phyloP scores from a whole-genome alignment of 2,329 filamentous ascomycete species.

The Trichoderma atrobrunneum region DNA sequence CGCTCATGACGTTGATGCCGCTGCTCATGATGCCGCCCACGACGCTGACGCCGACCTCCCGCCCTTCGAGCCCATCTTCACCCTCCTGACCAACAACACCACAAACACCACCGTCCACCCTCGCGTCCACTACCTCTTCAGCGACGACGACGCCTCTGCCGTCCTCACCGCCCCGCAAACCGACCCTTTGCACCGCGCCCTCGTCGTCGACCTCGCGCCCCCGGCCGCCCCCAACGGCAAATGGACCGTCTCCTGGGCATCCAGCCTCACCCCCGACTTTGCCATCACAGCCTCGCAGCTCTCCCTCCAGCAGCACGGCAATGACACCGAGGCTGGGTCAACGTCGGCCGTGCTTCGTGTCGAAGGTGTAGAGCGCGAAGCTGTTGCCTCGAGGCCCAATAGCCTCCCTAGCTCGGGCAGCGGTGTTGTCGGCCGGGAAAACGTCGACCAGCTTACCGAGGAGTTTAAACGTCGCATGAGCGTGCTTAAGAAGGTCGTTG shows the following conservation, averaged over 20 bases:
- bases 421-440: slow-evolving; percentile 39
- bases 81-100: slow-evolving; percentile 73
- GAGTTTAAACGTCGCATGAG: slow-evolving; percentile 59
- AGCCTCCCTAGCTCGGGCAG: slow-evolving; percentile 31
- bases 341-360: slow-evolving; percentile 34
- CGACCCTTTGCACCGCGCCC: slow-evolving; percentile 42
- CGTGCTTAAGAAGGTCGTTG: slow-evolving; percentile 52
- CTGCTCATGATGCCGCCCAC: background rate
- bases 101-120: slow-evolving; percentile 77
- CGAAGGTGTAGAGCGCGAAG: slow-evolving; percentile 40
- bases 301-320: slow-evolving; percentile 40
- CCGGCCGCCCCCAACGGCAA: slow-evolving; percentile 24
- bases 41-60: slow-evolving; percentile 27
- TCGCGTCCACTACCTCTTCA: slow-evolving; percentile 86
- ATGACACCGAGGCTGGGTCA: background rate
- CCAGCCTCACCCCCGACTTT: slow-evolving; percentile 74
- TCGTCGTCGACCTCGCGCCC: slow-evolving; percentile 55
- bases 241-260: slow-evolving; percentile 62
- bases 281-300: slow-evolving; percentile 51
- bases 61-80: slow-evolving; percentile 77
- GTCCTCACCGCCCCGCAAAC: slow-evolving; percentile 58
- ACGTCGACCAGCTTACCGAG: slow-evolving; percentile 51
- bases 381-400: slow-evolving; percentile 29
- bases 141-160: slow-evolving; percentile 77
- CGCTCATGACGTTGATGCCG: slow-evolving; percentile 16